Conservation (phyloP, 495 filamentous ascomycete species). For the Aspergillus panamensis region DNA sequence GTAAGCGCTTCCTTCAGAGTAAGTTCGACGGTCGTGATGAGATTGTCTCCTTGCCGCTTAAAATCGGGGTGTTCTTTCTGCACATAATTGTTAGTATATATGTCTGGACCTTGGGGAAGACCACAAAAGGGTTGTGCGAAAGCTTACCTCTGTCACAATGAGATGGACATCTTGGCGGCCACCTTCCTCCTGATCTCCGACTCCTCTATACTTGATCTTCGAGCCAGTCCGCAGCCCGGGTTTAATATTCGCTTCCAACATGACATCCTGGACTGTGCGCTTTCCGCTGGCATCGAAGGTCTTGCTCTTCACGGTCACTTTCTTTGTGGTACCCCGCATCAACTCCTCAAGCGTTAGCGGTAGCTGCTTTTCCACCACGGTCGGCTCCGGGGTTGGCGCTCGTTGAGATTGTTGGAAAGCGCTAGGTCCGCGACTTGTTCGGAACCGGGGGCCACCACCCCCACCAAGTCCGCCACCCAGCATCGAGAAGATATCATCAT, state of each 20-base stretch:
- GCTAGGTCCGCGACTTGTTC: slow-evolving; percentile 34
- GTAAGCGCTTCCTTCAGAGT: slow-evolving; percentile 96
- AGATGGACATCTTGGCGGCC: slow-evolving; percentile 97
- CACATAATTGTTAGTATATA: slow-evolving; percentile 23
- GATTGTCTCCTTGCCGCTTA: slow-evolving; percentile 80
- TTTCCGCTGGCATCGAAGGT: slow-evolving; percentile 81
- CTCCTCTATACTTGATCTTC: slow-evolving; percentile 95
- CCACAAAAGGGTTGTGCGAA: too few species aligned
- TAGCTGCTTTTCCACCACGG: slow-evolving; percentile 81
- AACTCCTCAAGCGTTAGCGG: slow-evolving; percentile 82
- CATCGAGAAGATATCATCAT: slow-evolving; percentile 53
- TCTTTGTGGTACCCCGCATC: slow-evolving; percentile 81
- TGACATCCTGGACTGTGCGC: slow-evolving; percentile 79
- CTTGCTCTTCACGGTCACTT: slow-evolving; percentile 97
- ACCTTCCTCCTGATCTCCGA: slow-evolving; percentile 95
- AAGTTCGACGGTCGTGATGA: slow-evolving; percentile 71
- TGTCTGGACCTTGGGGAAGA: background rate
- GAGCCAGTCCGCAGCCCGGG: slow-evolving; percentile 90
- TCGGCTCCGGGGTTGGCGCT: slow-evolving; percentile 75
- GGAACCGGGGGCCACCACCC: slow-evolving; percentile 36
- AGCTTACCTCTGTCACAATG: slow-evolving; percentile 84
- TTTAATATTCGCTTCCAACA: slow-evolving; percentile 91
- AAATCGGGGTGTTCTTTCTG: slow-evolving; percentile 83
- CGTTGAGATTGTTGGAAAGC: slow-evolving; percentile 48
- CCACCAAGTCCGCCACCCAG: slow-evolving; percentile 42